phyloP scores from a whole-genome alignment of 257 asterid species.

The Solanum stenotomum region DNA sequence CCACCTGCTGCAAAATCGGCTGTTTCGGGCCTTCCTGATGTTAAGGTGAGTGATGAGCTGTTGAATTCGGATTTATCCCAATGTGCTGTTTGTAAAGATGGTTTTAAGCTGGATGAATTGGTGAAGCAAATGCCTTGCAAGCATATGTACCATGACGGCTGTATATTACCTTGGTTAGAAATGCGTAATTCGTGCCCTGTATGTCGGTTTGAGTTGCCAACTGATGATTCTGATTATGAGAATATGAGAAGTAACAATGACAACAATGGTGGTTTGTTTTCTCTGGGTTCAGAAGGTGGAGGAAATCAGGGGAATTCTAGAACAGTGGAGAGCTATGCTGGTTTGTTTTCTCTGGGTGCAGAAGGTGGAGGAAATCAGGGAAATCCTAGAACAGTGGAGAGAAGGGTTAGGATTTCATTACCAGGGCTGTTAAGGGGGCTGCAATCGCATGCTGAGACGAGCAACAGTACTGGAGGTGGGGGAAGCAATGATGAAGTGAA shows the following conservation, averaged over 20 bases:
- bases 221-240: not conserved
- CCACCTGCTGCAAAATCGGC: slow-evolving; percentile 30
- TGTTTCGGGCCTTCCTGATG: slow-evolving; percentile 17
- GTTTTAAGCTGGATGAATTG: slow-evolving; percentile 17
- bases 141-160: slow-evolving; percentile 28
- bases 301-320: not conserved
- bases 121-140: slow-evolving; percentile 36
- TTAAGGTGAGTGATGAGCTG: slow-evolving; percentile 7
- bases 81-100: slow-evolving; percentile 34
- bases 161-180: slow-evolving; percentile 39
- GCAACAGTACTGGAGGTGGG: not conserved
- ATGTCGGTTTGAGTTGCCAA: slow-evolving; percentile 1
- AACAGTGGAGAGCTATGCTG: not conserved
- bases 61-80: slow-evolving; percentile 18
- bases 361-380: not conserved
- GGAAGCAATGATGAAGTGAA: not conserved
- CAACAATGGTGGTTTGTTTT: not conserved
- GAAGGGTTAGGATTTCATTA: not conserved
- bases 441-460: not conserved
- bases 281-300: not conserved
- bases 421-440: not conserved
- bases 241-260: not conserved
- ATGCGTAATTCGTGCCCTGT: slow-evolving; percentile 36
- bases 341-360: not conserved
- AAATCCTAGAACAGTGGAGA: not conserved